These are phyloP conservation scores for Pyrenopolyporus hunteri DNA, from an alignment of 495 filamentous ascomycete species.

Conservation along the genomic window DNA sequence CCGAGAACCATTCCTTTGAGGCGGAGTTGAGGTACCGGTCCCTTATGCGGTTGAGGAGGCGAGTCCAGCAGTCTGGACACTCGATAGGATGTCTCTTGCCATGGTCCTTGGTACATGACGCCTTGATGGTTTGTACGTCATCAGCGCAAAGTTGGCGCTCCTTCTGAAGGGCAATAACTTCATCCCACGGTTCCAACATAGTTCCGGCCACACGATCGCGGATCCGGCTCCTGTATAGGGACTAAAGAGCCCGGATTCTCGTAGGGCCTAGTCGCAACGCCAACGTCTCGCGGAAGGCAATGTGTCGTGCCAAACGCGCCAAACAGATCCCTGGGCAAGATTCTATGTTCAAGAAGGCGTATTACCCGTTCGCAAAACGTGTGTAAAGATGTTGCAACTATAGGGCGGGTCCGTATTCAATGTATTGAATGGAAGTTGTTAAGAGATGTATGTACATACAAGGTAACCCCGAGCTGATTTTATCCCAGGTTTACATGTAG, in stretches of 20 bases:
- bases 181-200: constrained; percentile 45
- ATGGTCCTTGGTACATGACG: constrained; percentile 39
- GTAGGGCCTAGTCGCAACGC: neutral
- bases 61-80: constrained; percentile 48
- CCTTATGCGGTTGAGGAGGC: constrained; percentile 46
- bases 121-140: constrained; percentile 34
- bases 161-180: constrained; percentile 41
- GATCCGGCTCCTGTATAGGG: neutral
- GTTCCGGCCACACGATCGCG: neutral
- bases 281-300: neutral
- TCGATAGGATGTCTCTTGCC: constrained; percentile 44
- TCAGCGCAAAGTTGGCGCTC: constrained; percentile 39
- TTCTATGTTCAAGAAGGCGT: no score
- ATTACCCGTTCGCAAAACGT: no score
- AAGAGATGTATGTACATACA: no score
- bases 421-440: no score
- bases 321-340: no score
- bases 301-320: neutral
- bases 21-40: constrained; percentile 45
- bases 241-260: neutral
- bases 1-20: constrained; percentile 52
- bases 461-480: no score
- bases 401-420: no score
- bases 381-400: no score
- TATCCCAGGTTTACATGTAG: no score